Evolutionary conservation across 2,329 filamentous ascomycete species (phyloP).

Genomic region (Tolypocladium sp.): DNA sequence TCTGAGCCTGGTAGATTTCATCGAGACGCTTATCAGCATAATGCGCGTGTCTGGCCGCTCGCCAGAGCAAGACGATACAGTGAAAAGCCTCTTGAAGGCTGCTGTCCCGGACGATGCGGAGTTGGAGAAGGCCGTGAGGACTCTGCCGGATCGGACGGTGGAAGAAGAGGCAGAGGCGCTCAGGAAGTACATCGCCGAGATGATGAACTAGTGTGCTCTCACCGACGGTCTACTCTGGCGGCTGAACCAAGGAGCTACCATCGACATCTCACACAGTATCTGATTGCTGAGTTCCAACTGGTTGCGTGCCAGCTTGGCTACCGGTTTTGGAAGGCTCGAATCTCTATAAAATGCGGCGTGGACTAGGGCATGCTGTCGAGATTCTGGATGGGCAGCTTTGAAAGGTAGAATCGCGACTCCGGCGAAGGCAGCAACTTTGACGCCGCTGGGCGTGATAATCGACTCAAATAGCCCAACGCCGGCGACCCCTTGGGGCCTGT

Average conservation of each 20-base stretch:
- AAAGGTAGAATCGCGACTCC: too few relatives aligned
- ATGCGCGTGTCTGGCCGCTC: constrained; percentile 32
- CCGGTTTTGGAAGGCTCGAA: neutral
- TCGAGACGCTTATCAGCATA: constrained; percentile 39
- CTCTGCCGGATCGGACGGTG: constrained; percentile 37
- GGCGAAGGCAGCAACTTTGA: too few relatives aligned
- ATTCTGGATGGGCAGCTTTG: too few relatives aligned
- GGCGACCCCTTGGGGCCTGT: too few relatives aligned
- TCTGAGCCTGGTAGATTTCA: constrained; percentile 42
- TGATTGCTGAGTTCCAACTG: too few relatives aligned
- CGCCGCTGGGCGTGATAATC: too few relatives aligned
- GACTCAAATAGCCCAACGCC: too few relatives aligned
- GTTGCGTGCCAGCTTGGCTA: too few relatives aligned
- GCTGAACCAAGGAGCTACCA: too few relatives aligned
- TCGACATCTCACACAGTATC: too few relatives aligned
- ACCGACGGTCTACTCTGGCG: neutral
- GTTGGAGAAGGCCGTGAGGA: constrained; percentile 28
- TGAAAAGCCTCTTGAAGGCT: constrained; percentile 29
- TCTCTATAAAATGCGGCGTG: neutral
- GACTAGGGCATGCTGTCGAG: neutral
- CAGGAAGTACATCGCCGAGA: constrained; percentile 31
- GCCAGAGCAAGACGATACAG: constrained; percentile 22
- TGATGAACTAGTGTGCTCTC: constrained; percentile 20
- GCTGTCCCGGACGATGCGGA: constrained; percentile 29
- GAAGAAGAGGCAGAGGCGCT: constrained; percentile 41